A percentile compares a stretch with the other conserved stretches of the same genome.
phyloP scores from a whole-genome alignment of 768 basidiomycete species.

The Naganishia friedmannii region DNA sequence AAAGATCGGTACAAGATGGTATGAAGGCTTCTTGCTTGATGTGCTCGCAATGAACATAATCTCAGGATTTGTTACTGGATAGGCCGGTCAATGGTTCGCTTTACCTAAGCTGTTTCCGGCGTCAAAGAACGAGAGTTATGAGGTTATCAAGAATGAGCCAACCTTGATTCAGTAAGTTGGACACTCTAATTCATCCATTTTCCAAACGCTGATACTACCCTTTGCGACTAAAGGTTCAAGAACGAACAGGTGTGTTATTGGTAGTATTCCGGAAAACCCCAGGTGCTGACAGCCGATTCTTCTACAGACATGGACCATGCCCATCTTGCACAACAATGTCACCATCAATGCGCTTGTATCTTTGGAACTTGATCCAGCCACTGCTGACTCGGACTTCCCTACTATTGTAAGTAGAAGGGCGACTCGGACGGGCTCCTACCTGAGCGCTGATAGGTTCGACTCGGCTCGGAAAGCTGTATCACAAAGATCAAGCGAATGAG shows the following conservation, averaged over 20 bases:
- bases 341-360: conserved; percentile 56
- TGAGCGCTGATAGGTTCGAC: no score
- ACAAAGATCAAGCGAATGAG: conserved; percentile 56
- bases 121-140: conserved; percentile 52
- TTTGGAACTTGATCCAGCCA: conserved; percentile 54
- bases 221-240: conserved; percentile 48
- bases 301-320: conserved; percentile 54
- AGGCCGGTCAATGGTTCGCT: conserved; percentile 55
- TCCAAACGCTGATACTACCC: neutral
- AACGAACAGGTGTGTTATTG: conserved; percentile 52
- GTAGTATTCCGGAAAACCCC: neutral
- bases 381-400: conserved; percentile 55
- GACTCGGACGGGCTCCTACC: conserved; percentile 8
- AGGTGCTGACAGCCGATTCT: neutral
- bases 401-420: conserved; percentile 43
- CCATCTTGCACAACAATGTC: conserved; percentile 52
- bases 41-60: neutral
- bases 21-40: neutral
- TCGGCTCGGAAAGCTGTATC: conserved; percentile 44
- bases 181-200: neutral
- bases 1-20: conserved; percentile 51
- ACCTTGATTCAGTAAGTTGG: conserved; percentile 49
- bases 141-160: conserved; percentile 52
- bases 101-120: conserved; percentile 54
- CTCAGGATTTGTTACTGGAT: no score